Evolutionary conservation across 257 asterid genomes (phyloP).

Genomic region (Solanum bulbocastanum): DNA sequence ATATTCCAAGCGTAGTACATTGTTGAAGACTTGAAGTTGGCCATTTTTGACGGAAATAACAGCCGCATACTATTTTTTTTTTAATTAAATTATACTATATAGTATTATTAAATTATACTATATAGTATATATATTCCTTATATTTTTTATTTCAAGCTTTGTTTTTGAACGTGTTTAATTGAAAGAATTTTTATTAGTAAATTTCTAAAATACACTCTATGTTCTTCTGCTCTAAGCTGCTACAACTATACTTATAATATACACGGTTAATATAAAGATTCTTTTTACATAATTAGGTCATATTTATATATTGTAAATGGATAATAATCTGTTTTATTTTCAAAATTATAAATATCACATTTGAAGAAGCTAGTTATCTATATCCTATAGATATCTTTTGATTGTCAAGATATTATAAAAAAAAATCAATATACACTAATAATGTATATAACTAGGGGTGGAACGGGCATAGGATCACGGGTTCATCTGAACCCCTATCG

Average conservation of each 20-base stretch:
- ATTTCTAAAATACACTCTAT: too few relatives aligned
- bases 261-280: too few relatives aligned
- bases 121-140: not conserved
- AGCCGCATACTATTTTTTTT: not conserved
- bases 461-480: rapidly evolving
- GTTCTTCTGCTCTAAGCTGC: too few relatives aligned
- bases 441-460: too few relatives aligned
- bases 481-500: too few relatives aligned
- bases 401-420: not conserved
- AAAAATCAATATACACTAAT: too few relatives aligned
- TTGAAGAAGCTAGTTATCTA: too few relatives aligned
- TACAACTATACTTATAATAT: too few relatives aligned
- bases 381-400: not conserved
- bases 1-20: not conserved
- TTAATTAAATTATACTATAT: too few relatives aligned
- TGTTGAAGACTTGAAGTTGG: not conserved
- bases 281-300: not conserved
- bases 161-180: not conserved
- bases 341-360: too few relatives aligned
- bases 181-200: not conserved
- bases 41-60: not conserved
- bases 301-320: not conserved
- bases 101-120: too few relatives aligned
- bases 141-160: too few relatives aligned
- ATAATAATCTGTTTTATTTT: rapidly evolving